These are phyloP conservation scores for Neoboletus brunneissimus DNA, from an alignment of 768 basidiomycete species.

Conservation along the genomic window DNA sequence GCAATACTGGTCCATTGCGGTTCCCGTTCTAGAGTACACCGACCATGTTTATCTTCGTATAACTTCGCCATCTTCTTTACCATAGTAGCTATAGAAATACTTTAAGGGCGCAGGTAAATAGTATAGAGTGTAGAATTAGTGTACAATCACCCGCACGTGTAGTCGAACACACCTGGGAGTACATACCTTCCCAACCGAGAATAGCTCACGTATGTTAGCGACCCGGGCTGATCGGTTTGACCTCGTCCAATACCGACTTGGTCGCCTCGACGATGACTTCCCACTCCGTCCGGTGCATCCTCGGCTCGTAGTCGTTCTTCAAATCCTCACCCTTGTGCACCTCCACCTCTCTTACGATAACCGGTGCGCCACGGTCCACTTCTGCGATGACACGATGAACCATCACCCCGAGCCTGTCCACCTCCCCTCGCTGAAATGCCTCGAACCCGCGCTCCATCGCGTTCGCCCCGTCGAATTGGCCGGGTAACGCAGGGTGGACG, in stretches of 20 bases:
- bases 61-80: background rate
- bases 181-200: background rate
- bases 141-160: constrained; percentile 1
- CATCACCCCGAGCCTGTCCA: constrained; percentile 81
- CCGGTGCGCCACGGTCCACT: constrained; percentile 88
- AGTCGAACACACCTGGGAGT: constrained; percentile 10
- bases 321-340: constrained; percentile 69
- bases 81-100: constrained; percentile 11
- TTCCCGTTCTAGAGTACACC: constrained; percentile 28
- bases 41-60: background rate
- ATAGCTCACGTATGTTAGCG: background rate
- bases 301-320: constrained; percentile 62
- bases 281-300: constrained; percentile 85
- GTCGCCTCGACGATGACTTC: constrained; percentile 88
- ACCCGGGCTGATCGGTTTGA: constrained; percentile 26
- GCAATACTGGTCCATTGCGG: constrained; percentile 17
- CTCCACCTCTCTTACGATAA: constrained; percentile 77
- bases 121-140: constrained; percentile 18
- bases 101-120: constrained; percentile 17
- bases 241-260: constrained; percentile 60
- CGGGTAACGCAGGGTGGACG: constrained; percentile 92
- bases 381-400: constrained; percentile 91
- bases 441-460: constrained; percentile 88
- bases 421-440: constrained; percentile 81
- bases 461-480: constrained; percentile 93